Conservation (phyloP, 176 grass and related monocot species). For the Carex myosuroides region DNA sequence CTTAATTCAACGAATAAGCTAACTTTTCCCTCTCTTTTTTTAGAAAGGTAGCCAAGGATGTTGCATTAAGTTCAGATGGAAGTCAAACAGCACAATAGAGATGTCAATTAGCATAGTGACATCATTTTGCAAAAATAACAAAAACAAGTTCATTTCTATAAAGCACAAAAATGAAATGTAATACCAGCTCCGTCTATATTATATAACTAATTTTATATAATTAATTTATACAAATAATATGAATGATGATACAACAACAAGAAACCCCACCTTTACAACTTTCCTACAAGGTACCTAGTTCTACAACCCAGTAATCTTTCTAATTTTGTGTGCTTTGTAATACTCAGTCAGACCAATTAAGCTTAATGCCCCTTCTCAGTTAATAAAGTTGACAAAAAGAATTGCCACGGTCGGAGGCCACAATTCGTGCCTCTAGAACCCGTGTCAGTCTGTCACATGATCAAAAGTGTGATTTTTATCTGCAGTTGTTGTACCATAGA, state of each 20-base stretch:
- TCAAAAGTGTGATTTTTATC: not conserved
- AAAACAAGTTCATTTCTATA: not conserved
- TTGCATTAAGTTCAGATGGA: not conserved
- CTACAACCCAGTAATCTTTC: not conserved
- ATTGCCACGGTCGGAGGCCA: not conserved
- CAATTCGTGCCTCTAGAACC: not conserved
- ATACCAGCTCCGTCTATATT: not conserved
- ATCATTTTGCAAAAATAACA: not conserved
- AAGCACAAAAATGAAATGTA: not conserved
- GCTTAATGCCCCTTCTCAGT: not conserved
- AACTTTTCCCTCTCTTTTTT: not conserved
- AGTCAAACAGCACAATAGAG: not conserved
- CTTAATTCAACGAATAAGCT: too few relatives aligned
- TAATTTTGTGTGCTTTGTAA: not conserved
- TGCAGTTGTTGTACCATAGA: not conserved
- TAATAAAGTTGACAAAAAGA: not conserved
- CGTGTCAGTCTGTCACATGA: not conserved
- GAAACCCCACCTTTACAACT: not conserved
- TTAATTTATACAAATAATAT: slow-evolving; percentile 5
- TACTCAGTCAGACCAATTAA: not conserved
- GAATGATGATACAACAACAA: slow-evolving; percentile 12
- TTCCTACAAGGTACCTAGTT: slow-evolving; percentile 1
- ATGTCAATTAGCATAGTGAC: not conserved
- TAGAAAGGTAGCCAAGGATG: not conserved
- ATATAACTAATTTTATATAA: not conserved